Percentiles rank a stretch among this genome's conserved stretches.
phyloP scores from a whole-genome alignment of 2,329 filamentous ascomycete species.

The Alternaria sp. region DNA sequence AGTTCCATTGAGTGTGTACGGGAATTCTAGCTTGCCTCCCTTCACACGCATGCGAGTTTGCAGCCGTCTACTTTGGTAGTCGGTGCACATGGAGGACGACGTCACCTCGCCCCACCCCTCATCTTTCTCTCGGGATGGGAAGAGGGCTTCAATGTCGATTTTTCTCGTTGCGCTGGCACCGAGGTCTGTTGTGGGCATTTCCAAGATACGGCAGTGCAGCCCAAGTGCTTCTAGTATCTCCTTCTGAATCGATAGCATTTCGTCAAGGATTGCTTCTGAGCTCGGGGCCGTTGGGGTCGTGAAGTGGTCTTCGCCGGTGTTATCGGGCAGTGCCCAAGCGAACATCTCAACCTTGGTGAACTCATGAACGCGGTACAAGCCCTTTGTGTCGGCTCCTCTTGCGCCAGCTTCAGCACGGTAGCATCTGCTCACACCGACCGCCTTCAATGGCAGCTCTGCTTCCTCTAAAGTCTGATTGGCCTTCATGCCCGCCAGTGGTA shows the following conservation, averaged over 20 bases:
- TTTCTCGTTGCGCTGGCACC: slow-evolving; percentile 89
- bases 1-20: slow-evolving; percentile 93
- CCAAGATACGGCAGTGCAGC: slow-evolving; percentile 85
- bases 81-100: slow-evolving; percentile 87
- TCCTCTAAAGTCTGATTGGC: slow-evolving; percentile 74
- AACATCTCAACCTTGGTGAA: slow-evolving; percentile 99
- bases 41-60: slow-evolving; percentile 73
- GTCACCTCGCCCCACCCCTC: slow-evolving; percentile 93
- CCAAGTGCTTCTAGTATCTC: slow-evolving; percentile 80
- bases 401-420: slow-evolving; percentile 95
- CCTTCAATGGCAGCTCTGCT: slow-evolving; percentile 74
- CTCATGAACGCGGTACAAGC: slow-evolving; percentile 95
- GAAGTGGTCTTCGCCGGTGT: slow-evolving; percentile 45
- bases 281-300: slow-evolving; percentile 44
- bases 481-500: slow-evolving; percentile 90
- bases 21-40: slow-evolving; percentile 69
- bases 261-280: slow-evolving; percentile 73
- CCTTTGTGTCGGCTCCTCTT: slow-evolving; percentile 88
- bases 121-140: slow-evolving; percentile 77
- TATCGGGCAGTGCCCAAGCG: slow-evolving; percentile 78
- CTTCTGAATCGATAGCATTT: slow-evolving; percentile 86
- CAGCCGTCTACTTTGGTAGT: slow-evolving; percentile 88
- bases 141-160: slow-evolving; percentile 91
- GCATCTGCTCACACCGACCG: slow-evolving; percentile 87
- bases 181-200: slow-evolving; percentile 90